Evolutionary conservation across 75 land plant species (phyloP).

Genomic region (Isoetes taiwanensis): DNA sequence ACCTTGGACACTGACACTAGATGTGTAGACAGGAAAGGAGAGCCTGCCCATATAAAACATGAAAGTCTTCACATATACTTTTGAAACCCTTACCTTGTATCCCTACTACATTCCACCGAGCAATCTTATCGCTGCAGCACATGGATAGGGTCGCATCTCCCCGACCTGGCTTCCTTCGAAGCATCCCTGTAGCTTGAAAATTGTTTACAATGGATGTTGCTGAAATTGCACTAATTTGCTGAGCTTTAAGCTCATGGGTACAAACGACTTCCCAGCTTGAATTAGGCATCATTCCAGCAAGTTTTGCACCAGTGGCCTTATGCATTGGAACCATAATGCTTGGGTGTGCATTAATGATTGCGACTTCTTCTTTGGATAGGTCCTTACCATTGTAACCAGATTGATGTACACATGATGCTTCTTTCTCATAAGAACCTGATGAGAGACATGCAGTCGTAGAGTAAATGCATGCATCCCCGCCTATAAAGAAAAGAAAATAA

Average conservation of each 20-base stretch:
- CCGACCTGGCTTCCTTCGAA: slow-evolving; percentile 94
- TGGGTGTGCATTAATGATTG: background rate
- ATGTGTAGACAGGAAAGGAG: background rate
- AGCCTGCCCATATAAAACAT: background rate
- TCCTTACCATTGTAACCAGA: too few relatives aligned
- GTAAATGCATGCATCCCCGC: slow-evolving; percentile 64
- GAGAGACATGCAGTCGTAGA: slow-evolving; percentile 3
- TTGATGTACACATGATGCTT: too few relatives aligned
- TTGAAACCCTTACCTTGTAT: slow-evolving; percentile 66
- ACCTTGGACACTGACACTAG: background rate
- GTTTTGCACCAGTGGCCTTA: slow-evolving; percentile 32
- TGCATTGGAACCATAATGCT: slow-evolving; percentile 1
- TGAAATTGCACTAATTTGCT: slow-evolving; percentile 6
- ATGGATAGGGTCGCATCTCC: slow-evolving; percentile 90
- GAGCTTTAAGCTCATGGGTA: background rate
- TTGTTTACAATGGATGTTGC: too few relatives aligned
- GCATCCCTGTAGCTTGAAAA: slow-evolving; percentile 29
- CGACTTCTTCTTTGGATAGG: background rate
- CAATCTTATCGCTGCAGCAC: slow-evolving; percentile 94
- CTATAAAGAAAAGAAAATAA: slow-evolving; percentile 13
- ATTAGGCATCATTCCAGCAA: slow-evolving; percentile 9
- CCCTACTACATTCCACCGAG: slow-evolving; percentile 90
- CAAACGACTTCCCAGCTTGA: background rate
- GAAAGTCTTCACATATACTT: background rate
- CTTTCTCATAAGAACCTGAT: background rate